Base-by-base conservation (phyloP, 768 basidiomycete genomes). In the Dacryopinax primogenitus region DNA sequence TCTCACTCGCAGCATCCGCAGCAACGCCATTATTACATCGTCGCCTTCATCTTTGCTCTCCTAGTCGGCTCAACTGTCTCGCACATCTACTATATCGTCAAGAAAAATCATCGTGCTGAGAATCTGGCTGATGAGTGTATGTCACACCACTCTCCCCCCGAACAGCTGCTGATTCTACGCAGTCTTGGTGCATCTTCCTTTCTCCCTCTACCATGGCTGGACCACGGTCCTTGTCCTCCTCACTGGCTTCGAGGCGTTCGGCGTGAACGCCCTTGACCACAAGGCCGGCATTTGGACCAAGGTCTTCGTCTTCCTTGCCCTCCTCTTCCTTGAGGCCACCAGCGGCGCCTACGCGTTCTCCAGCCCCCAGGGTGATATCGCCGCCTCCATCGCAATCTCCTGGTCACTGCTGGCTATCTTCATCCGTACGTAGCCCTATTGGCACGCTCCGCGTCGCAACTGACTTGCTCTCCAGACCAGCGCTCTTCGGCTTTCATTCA, bases 391-490 rank as follows among this genome's bases (percentile, higher is more conserved):
- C 69, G 92, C 89, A 67, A 92, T 97, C 72, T 84, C 86, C 41
- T 95, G 90, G 88, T 86, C 88, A n/a, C 81, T 99, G 33, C 94
- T 87, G 77, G 94, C 89, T 45, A 92, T 98, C 77, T 97, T 90
- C 71, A 84, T 81, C 30, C 83, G 69, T 67, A 65, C 23, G 72
- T 66, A 47, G 4, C 13, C n/a, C 26, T 11, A 13, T 44, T 30
- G 3, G 2, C 51, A 26, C 32, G 4, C 34, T 61, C 45, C 62
- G 18, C 11, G 71, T 68, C 72, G 70, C 47, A 37, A 71, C 72
- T 66, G n/a, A 32, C 33, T 35, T 30, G 11, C 12, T 62, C 12
- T 21, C 15, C 74, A 77, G 71, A 89, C 72, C 85, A 93, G 75
- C 77, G 67, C 30, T 76, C 78, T 36, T 80, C 82, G 65, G 80